Base-by-base conservation (phyloP, 352 stramenopile genomes). In the Globisporangium radiosum region DNA sequence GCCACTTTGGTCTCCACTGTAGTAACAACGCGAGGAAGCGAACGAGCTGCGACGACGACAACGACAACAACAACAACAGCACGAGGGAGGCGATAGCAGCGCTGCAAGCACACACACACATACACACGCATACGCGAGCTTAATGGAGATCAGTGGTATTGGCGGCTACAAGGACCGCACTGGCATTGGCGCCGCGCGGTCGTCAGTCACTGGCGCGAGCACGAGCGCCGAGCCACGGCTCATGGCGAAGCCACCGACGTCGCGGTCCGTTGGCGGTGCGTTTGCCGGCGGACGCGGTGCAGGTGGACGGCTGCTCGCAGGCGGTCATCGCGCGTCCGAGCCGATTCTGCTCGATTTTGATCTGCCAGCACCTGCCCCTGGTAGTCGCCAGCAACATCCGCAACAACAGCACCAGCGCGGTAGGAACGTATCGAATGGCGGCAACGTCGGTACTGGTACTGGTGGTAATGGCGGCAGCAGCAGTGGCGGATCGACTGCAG, bases 261-360 rank as follows among this genome's bases (percentile, higher is more conserved):
- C 47, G 56, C 56, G 56, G 36, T 61, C 56, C 15, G 44, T 56
- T 7, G 25, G 17, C 56, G 39, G 17, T 13, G 47, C 48, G 19
- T 50, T 50, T 17, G 45, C 38, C 17, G 7, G 4, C 5, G 47
- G 17, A 60, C 45, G 45, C 4, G 11, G 11, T n/a, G 37, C 36
- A 11, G 36, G 15, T 15, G 38, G 40, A n/a, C 48, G 52, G 5
- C n/a, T 43, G 7, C 52, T 50, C 17, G 33, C n/a, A 11, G 51
- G 44, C 33, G 43, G 51, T 19, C 57, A 63, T 7, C 58, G 58
- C 36, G 51, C 51, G n/a, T 59, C 51, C n/a, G 58, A 64, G 52
- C 58, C 51, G 15, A 64, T 64, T 54, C 47, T 49, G 4, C 58
- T 64, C 36, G 58, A 64, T 52, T 54, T 64, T 14, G 52, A 64